Evolutionary conservation across 2,329 filamentous ascomycete genomes (phyloP).

Genomic region (Alternaria alternata): DNA sequence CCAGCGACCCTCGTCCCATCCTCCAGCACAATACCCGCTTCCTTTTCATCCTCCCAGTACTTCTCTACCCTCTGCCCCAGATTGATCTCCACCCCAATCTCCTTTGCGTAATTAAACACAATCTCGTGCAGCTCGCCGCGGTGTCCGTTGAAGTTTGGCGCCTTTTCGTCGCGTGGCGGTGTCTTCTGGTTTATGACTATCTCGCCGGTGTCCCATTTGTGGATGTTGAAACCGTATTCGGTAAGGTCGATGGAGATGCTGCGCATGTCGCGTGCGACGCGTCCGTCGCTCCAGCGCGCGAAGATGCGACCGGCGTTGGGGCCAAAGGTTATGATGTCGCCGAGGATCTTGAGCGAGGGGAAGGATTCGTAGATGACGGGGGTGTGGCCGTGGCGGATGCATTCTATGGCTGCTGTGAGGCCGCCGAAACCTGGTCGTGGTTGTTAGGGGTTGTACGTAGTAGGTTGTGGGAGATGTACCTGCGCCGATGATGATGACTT

Average conservation of each 20-base stretch:
- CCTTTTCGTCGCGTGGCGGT: conserved; percentile 55
- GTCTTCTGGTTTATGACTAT: conserved; percentile 65
- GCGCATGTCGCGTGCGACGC: conserved; percentile 58
- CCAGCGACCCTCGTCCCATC: conserved; percentile 57
- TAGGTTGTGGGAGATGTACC: conserved; percentile 39
- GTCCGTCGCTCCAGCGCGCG: conserved; percentile 63
- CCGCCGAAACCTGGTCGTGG: conserved; percentile 64
- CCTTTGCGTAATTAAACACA: conserved; percentile 65
- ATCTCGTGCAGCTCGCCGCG: conserved; percentile 67
- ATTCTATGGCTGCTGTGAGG: conserved; percentile 69
- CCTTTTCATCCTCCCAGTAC: conserved; percentile 63
- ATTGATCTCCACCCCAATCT: conserved; percentile 64
- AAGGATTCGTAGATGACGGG: conserved; percentile 68
- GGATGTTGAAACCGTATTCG: conserved; percentile 67
- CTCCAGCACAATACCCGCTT: conserved; percentile 62
- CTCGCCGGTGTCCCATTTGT: conserved; percentile 67
- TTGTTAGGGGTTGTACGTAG: background rate
- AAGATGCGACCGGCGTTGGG: conserved; percentile 69
- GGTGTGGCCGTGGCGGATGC: conserved; percentile 66
- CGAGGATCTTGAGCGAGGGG: conserved; percentile 64
- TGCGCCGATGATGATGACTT: conserved; percentile 60
- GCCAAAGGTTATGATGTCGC: conserved; percentile 70
- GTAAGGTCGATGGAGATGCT: conserved; percentile 62
- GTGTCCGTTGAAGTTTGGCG: conserved; percentile 68
- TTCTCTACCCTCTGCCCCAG: conserved; percentile 60